Evolutionary conservation across 768 basidiomycete genomes (phyloP), one percentile per base, ranked within the genome.

Genomic region (Kwoniella dendrophila): DNA sequence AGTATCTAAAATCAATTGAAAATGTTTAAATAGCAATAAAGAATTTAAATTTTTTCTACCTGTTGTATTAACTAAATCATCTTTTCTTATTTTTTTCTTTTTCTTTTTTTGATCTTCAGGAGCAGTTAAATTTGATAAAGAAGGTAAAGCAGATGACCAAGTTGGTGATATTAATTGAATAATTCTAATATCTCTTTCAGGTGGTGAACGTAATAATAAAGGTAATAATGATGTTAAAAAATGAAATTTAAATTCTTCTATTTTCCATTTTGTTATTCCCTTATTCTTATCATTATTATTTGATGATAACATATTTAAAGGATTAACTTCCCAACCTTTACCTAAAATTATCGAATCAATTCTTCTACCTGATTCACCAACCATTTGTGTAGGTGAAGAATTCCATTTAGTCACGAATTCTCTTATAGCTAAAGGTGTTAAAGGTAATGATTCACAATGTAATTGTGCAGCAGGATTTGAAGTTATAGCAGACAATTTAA

Each of bases 121-220:
- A 40, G 43, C 40, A 78, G 91, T 89, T 4, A 59, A 55, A 7
- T 67, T 65, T 12, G 71, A 68, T 11, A 36, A 80, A 67, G 68
- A 83, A 81, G 84, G 83, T 2, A 85, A 81, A 0, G 90, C 88
- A 1, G 93, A 90, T 1, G 91, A 87, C 69, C 95, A 96, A 68
- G 91, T 90, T 2, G 92, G 92, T 61, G 92, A 92, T 73, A 94
- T 84, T 40, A 92, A 82, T 58, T 87, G 87, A 74, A 97, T 82
- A 66, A 96, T 85, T n/a, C 93, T 88, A 41, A 96, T 90, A 66
- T 93, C 90, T 34, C 92, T 84, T 74, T 93, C 92, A n/a, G 84
- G 82, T 0, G 92, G 92, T 0, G 90, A 88, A 26, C 89, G 86
- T 16, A 96, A 85, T 3, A 95, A 81, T 29, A 85, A 82, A 2